Base-by-base conservation (phyloP, 2,329 filamentous ascomycete genomes). In the Emergomyces orientalis region DNA sequence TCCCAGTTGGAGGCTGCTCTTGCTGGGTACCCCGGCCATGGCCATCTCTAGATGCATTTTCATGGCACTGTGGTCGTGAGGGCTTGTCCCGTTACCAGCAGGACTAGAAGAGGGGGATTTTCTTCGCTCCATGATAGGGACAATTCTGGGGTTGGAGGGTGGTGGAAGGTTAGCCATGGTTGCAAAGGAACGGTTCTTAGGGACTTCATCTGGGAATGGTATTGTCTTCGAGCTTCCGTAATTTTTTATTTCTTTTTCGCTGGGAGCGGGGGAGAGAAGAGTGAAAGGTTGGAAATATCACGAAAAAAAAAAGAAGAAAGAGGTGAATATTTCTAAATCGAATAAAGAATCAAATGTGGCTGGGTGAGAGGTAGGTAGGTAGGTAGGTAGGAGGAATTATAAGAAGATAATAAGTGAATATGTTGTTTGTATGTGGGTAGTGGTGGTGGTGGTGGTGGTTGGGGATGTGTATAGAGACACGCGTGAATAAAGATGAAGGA, bases 101-200 rank as follows among this genome's bases (percentile, higher is more conserved):
- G 45, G 64, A 68, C 63, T 69, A 67, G 67, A 65, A 63, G 64
- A 68, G 67, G n/a, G n/a, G 45, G 63, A 30, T 47, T 61, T 66
- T 4, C 52, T 58, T 61, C 68, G 68, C 63, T 71, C 67, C 69
- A 78, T 71, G 69, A 78, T 74, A 60, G 76, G 76, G 70, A 78
- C 75, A 64, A 78, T 75, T 73, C 76, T 77, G 70, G 70, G 70
- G 69, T 72, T 71, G 68, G 49, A 52, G 49, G 72, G 71, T 63
- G 70, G 68, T 67, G 67, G 63, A 62, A 72, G 64, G 66, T 74
- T 69, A 68, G 75, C 73, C 76, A 78, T 78, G 66, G 61, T 76
- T 69, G 70, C 65, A 62, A 63, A 61, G 70, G 68, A 51, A 49
- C 66, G 67, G 68, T 69, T 67, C 67, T 68, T 72, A 68, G 69